phyloP scores from a whole-genome alignment of 257 asterid genomes.

The Solanum infundibuliforme region DNA sequence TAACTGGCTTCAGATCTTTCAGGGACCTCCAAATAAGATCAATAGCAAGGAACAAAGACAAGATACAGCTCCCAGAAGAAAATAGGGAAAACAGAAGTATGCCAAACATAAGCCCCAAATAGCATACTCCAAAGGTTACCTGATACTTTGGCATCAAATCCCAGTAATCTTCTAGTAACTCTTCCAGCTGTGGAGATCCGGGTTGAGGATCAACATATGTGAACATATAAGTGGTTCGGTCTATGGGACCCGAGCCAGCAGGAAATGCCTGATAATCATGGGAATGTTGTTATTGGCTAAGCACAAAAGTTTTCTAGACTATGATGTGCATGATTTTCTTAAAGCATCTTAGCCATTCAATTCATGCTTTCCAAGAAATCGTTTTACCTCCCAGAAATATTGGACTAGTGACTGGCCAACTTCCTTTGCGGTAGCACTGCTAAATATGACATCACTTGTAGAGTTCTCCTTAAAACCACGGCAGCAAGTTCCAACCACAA shows the following conservation, averaged over 20 bases:
- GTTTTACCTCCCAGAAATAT: constrained; percentile 89
- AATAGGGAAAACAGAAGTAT: neutral
- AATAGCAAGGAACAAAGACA: neutral
- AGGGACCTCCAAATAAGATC: neutral
- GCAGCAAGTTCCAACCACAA: constrained; percentile 92
- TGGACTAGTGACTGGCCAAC: constrained; percentile 71
- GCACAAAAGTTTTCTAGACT: neutral
- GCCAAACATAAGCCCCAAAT: neutral
- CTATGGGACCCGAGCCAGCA: constrained; percentile 76
- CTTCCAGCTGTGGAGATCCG: constrained; percentile 72
- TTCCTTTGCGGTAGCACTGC: constrained; percentile 59
- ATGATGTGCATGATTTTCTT: neutral
- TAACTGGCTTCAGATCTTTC: neutral
- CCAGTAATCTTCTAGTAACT: constrained; percentile 90
- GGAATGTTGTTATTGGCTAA: neutral
- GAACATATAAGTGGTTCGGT: constrained; percentile 96
- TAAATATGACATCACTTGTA: constrained; percentile 74
- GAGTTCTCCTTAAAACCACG: constrained; percentile 66
- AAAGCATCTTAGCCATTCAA: neutral
- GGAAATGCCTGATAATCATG: constrained; percentile 75
- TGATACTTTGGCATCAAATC: constrained; percentile 90
- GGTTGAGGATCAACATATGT: constrained; percentile 84
- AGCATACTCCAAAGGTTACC: constrained; percentile 22
- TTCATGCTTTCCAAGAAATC: neutral
- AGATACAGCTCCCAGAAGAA: neutral